Conservation (phyloP, 1,284 basidiomycete species). For the Macrocybe sp. region DNA sequence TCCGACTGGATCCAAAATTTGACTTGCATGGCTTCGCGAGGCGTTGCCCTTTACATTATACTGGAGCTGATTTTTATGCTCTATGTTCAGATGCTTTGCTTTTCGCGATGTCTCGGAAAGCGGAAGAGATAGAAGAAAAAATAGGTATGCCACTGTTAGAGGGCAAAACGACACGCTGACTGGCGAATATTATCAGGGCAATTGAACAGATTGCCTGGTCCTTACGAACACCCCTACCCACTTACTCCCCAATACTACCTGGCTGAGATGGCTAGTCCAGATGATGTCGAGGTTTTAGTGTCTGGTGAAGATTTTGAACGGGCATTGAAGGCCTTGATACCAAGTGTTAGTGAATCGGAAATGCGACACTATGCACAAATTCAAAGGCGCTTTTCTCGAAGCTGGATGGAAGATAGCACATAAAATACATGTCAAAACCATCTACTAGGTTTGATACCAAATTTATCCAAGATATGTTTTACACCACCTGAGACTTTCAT, state of each 20-base stretch:
- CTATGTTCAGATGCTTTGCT: conserved; percentile 96
- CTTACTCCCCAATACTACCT: conserved; percentile 93
- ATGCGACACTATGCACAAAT: conserved; percentile 84
- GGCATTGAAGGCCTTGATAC: conserved; percentile 75
- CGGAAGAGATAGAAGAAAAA: conserved; percentile 70
- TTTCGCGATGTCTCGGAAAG: conserved; percentile 90
- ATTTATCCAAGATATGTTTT: conserved; percentile 46
- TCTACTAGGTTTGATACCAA: conserved; percentile 47
- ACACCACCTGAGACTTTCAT: conserved; percentile 38
- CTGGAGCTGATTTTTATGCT: conserved; percentile 98
- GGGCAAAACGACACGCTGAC: background rate
- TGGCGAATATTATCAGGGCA: conserved; percentile 29
- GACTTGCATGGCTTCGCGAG: conserved; percentile 67
- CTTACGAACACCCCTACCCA: conserved; percentile 56
- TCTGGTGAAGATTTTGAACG: conserved; percentile 69
- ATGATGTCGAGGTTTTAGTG: conserved; percentile 78
- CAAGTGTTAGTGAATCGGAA: conserved; percentile 87
- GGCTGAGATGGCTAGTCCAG: conserved; percentile 72
- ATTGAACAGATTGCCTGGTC: conserved; percentile 40
- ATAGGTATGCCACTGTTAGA: conserved; percentile 43
- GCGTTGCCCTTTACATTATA: conserved; percentile 88
- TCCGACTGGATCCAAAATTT: conserved; percentile 73
- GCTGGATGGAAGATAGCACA: conserved; percentile 9
- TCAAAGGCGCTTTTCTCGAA: conserved; percentile 63
- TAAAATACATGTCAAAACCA: conserved; percentile 41